Evolutionary conservation across 805 yeast genomes (phyloP).

Genomic region (Ogataea angusta): DNA sequence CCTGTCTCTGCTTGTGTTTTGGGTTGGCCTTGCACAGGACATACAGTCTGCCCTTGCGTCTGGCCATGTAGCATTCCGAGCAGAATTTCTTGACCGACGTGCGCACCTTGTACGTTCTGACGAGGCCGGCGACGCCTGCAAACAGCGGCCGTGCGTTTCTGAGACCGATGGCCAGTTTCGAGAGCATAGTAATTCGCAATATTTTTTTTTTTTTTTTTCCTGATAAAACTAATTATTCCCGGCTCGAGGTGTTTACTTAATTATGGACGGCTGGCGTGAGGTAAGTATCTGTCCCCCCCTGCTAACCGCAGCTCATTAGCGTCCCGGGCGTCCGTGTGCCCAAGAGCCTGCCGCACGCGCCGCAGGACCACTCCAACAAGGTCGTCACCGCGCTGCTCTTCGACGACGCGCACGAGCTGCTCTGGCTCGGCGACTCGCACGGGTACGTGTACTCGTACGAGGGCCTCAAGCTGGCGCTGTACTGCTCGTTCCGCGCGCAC

Average conservation of each 20-base stretch:
- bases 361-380: constrained; percentile 19
- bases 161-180: constrained; percentile 28
- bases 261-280: constrained; percentile 53
- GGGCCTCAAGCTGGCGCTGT: constrained; percentile 49
- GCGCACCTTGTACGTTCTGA: constrained; percentile 84
- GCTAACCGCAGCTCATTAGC: constrained; percentile 30
- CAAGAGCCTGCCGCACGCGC: constrained; percentile 18
- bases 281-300: constrained; percentile 29
- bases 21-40: constrained; percentile 91
- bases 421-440: constrained; percentile 80
- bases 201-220: neutral
- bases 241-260: constrained; percentile 9
- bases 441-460: constrained; percentile 46
- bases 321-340: constrained; percentile 28
- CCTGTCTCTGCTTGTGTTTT: constrained; percentile 93
- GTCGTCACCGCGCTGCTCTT: constrained; percentile 42
- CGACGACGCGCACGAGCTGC: constrained; percentile 68
- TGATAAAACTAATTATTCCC: too few species aligned
- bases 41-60: constrained; percentile 92
- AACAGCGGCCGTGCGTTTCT: constrained; percentile 19
- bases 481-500: constrained; percentile 57
- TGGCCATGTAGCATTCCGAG: constrained; percentile 84
- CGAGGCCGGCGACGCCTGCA: constrained; percentile 16
- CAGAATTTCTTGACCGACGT: constrained; percentile 93
- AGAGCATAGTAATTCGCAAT: constrained; percentile 20